Base-by-base conservation (phyloP, 2,329 filamentous ascomycete genomes). In the Graphium sp. region DNA sequence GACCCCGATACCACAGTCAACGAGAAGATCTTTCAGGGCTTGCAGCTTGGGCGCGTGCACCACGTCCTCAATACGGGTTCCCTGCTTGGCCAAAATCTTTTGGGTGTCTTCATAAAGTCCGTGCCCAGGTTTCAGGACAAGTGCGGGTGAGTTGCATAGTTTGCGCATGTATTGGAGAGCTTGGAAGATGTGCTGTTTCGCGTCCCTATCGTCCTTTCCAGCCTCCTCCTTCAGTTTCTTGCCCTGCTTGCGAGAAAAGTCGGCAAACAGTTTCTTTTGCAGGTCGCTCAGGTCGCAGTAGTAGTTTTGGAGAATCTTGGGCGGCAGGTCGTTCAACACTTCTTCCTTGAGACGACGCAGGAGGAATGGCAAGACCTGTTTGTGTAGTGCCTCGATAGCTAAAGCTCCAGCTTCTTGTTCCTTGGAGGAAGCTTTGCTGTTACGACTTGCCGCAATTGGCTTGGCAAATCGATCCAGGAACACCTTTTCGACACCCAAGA, bases 151-250 rank as follows among this genome's bases (percentile, higher is more conserved):
- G 49, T 98, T 98, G 66, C 89, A 98, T 5, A 98, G 70, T 56
- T 95, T 95, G 35, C 91, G 83, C 91, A 98, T 98, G 55, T 98
- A 98, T 49, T 98, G 91, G 24, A 98, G 56, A 4, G 91, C 89
- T 50, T 95, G 87, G 77, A 98, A 98, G 40, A 98, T 98, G 50
- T 98, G 89, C 49, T 92, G 81, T 51, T 98, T 98, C 39, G 84
- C 76, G 36, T 92, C 82, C 48, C 91, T 92, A 45, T 94, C 87
- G 17, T 79, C 74, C 17, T 74, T 74, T 10, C 78, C 75, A 9
- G 87, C 83, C 46, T 91, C 83, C 18, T 83, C 73, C 24, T 80
- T 73, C 19, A 98, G 67, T 37, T 82, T 79, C 52, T 84, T 91
- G 44, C 83, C 76, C 48, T 98, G 87, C 40, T 84, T 91, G 63